These are phyloP conservation scores for Bruguiera gymnorhiza DNA, from an alignment of 345 rosid species.

Conservation along the genomic window DNA sequence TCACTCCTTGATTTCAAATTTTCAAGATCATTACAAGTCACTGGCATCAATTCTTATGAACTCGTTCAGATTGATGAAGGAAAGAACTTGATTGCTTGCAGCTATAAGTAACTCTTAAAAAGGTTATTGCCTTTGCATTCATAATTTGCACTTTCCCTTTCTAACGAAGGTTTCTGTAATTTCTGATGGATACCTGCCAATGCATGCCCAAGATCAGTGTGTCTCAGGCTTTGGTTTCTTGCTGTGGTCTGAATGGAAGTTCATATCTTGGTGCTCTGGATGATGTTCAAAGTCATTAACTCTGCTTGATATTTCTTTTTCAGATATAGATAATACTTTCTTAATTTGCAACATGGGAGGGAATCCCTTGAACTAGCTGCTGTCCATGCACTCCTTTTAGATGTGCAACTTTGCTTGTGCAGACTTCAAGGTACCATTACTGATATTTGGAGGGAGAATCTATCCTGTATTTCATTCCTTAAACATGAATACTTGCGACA, in stretches of 20 bases:
- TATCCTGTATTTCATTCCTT: background rate
- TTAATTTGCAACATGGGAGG: slow-evolving; percentile 4
- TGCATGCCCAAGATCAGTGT: background rate
- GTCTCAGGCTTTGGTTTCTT: slow-evolving; percentile 10
- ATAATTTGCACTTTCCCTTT: no score
- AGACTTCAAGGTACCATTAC: slow-evolving; percentile 63
- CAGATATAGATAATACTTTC: slow-evolving; percentile 59
- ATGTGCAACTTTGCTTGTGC: slow-evolving; percentile 21
- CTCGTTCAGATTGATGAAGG: slow-evolving; percentile 52
- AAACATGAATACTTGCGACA: background rate
- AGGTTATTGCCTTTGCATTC: slow-evolving; percentile 13
- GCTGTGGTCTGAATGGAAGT: slow-evolving; percentile 80
- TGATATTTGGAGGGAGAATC: slow-evolving; percentile 68
- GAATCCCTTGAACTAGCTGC: background rate
- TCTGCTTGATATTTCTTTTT: slow-evolving; percentile 76
- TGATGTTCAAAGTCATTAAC: slow-evolving; percentile 54
- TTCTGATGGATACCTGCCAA: background rate
- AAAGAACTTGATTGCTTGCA: slow-evolving; percentile 66
- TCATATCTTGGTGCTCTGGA: slow-evolving; percentile 65
- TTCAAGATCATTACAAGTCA: slow-evolving; percentile 76
- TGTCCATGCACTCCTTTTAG: slow-evolving; percentile 9
- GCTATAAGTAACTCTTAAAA: slow-evolving; percentile 58
- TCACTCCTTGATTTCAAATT: slow-evolving; percentile 56
- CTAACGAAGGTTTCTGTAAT: background rate
- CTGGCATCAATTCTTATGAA: slow-evolving; percentile 75